Evolutionary conservation across 345 rosid genomes (phyloP), one percentile per base, ranked within the genome.

Genomic region (Rhodamnia rubescens): DNA sequence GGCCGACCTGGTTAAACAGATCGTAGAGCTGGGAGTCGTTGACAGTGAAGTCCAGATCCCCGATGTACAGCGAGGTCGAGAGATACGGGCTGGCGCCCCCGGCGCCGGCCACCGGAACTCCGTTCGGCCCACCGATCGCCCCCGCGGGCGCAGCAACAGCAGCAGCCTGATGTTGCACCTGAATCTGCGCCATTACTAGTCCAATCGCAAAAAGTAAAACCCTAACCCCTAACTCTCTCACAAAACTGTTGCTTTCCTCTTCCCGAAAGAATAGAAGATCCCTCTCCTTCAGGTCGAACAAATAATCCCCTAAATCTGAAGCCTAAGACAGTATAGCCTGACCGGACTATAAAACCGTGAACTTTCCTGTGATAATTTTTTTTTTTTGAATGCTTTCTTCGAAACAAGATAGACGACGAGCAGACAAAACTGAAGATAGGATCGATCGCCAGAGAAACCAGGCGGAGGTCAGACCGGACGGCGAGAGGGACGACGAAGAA

Each of bases 21-120:
- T 96, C 95, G 83, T 91, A 96, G 75, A 96, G 89, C 91, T 95
- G 97, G 51, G 97, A 88, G 86, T 95, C 99, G 53, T 92, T 93
- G 56, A 96, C 98, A 22, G 81, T 89, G 20, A 80, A 47, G 86
- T 96, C 98, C 88, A 95, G 93, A 93, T 96, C 99, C 29, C 99
- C 98, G 18, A 95, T 98, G 58, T 93, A 96, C 57, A 96, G 93
- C 85, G 98, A 93, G 52, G 95, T 96, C 20, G 94, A 82, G 54
- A 87, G 88, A 15, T 89, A 86, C 84, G 91, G 93, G 80, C 82
- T 88, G 24, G 87, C 93, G n/a, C 89, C 85, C 29, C 88, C 85
- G 36, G 88, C 54, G 3, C 80, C 92, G 0, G 91, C 88, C 24
- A 84, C 90, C 12, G 90, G 84, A 11, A 69, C 93, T 78, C 94